Percentiles rank a stretch among this genome's conserved stretches.
phyloP scores from a whole-genome alignment of 2,329 filamentous ascomycete genomes.

The Didymella pinodella region DNA sequence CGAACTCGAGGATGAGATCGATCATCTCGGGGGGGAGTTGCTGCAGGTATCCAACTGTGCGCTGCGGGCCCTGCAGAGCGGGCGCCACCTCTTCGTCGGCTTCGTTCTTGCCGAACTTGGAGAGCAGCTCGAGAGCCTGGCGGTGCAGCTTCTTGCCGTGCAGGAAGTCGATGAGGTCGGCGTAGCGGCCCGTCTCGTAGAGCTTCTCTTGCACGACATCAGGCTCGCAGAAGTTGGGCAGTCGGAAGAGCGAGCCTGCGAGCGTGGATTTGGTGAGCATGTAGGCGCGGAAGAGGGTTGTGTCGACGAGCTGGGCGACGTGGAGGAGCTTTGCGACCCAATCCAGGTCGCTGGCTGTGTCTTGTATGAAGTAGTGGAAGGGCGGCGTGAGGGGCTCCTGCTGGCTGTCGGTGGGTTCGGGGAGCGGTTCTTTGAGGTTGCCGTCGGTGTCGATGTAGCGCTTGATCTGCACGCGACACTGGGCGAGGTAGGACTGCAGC shows the following conservation, averaged over 20 bases:
- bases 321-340: constrained; percentile 75
- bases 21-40: constrained; percentile 85
- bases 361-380: constrained; percentile 54
- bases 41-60: constrained; percentile 90
- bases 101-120: constrained; percentile 74
- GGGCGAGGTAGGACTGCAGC: constrained; percentile 85
- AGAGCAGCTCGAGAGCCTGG: constrained; percentile 82
- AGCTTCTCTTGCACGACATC: constrained; percentile 93
- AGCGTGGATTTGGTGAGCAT: constrained; percentile 90
- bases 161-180: constrained; percentile 95
- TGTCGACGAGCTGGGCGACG: constrained; percentile 87
- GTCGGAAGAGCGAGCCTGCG: constrained; percentile 88
- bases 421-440: constrained; percentile 64
- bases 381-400: constrained; percentile 50
- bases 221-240: constrained; percentile 96
- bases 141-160: constrained; percentile 93
- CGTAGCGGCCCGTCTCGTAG: constrained; percentile 86
- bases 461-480: constrained; percentile 74
- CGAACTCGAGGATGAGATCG: constrained; percentile 89
- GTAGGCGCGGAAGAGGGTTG: constrained; percentile 90
- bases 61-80: constrained; percentile 77
- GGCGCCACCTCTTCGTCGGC: constrained; percentile 57
- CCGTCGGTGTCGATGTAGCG: constrained; percentile 68
- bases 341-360: constrained; percentile 52
- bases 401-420: constrained; percentile 54